Conservation (phyloP, 345 rosid species). For the Syzygium oleosum region DNA sequence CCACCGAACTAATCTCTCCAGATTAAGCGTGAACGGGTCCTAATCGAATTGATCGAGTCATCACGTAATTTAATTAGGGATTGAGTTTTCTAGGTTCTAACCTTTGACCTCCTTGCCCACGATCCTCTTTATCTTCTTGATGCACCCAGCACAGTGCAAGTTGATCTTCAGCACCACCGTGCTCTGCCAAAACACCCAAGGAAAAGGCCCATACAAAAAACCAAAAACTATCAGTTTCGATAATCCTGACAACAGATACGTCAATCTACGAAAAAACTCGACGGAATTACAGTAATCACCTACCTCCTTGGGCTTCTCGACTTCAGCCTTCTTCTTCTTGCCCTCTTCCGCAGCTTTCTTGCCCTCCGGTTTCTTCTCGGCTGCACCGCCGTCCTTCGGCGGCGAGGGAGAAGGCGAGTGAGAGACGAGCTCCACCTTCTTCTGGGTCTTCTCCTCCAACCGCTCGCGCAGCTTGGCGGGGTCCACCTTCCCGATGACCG, state of each 20-base stretch:
- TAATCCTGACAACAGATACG: background rate
- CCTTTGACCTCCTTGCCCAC: constrained; percentile 25
- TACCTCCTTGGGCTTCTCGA: constrained; percentile 17
- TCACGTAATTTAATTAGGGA: background rate
- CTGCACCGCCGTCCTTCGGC: constrained; percentile 13
- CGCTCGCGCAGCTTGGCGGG: constrained; percentile 18
- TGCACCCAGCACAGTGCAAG: constrained; percentile 37
- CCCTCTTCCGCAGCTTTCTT: background rate
- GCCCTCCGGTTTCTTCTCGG: constrained; percentile 35
- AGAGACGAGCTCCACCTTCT: constrained; percentile 29
- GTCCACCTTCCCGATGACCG: constrained; percentile 36
- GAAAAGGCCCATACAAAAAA: no score
- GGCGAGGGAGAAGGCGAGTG: background rate
- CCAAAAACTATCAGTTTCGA: background rate
- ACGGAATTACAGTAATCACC: background rate
- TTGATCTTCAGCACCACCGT: constrained; percentile 31
- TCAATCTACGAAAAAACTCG: background rate
- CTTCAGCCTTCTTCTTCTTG: constrained; percentile 13
- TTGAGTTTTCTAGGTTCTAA: background rate
- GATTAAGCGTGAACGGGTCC: background rate
- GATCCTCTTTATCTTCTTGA: constrained; percentile 18
- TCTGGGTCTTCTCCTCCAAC: constrained; percentile 21
- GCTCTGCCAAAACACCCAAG: constrained; percentile 8
- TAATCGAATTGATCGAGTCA: background rate
- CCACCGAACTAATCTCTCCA: background rate